Base-by-base conservation (phyloP, 768 basidiomycete species). In the Holtermanniella nyarrowii region DNA sequence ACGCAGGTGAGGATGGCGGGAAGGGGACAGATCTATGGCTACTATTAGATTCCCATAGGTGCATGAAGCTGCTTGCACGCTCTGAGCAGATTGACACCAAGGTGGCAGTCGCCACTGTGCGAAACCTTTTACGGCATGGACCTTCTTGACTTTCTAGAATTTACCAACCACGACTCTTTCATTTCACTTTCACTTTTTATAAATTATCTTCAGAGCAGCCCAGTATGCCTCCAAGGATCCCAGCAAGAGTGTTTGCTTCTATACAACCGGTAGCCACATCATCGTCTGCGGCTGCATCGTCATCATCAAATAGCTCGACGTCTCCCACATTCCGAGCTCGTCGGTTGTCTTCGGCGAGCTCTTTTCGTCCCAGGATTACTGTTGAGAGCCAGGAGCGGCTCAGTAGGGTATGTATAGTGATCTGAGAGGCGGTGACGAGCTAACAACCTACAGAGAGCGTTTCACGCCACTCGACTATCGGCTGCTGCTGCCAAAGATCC, bases 401-500 rank as follows among this genome's bases (percentile, higher is more conserved):
- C 11, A 44, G 22, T 21, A 13, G 10, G 10, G 10, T 22, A 21
- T 21, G 13, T 21, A 21, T 44, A 21, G 14, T 21, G 42, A 10
- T 21, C 10, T 44, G 42, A 11, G 7, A 12, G 11, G 11, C 11
- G 20, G 11, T 42, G 31, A 37, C 7, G 16, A 16, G 31, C 31
- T 37, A 16, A 37, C 31, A 37, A 7, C 10, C 7, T 43, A 69
- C 61, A 90, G 87, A 85, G 88, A 59, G 60, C 75, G 13, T 79
- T 95, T 63, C 89, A 93, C 74, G 76, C 82, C 5, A 82, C 88
- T 22, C 63, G 76, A 21, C 73, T 78, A 20, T 64, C 69, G 42
- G 71, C 74, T 49, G 75, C 76, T 23, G 77, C 79, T 5, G 68
- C 78, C 16, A 91, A 86, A 72, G 83, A 88, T 69, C 95, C 95